These are phyloP conservation scores for Sclerotinia nivalis DNA, from an alignment of 2,329 filamentous ascomycete species.

Conservation along the genomic window DNA sequence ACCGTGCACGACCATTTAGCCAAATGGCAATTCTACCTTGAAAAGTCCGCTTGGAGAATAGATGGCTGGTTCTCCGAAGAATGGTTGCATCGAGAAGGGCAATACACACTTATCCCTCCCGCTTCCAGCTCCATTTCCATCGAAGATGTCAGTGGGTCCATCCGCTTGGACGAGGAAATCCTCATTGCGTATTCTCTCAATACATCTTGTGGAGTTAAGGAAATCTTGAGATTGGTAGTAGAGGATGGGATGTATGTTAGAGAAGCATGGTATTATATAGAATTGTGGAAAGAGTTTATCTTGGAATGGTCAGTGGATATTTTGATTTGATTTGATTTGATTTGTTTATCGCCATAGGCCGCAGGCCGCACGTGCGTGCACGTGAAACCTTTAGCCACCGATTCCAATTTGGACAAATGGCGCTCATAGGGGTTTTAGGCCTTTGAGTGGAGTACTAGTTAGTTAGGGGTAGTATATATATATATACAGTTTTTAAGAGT, in stretches of 20 bases:
- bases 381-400: too few species aligned
- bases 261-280: slow-evolving; percentile 1
- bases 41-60: not conserved
- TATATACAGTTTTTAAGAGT: too few species aligned
- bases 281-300: not conserved
- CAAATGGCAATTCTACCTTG: not conserved
- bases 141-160: not conserved
- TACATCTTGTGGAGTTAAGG: not conserved
- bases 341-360: too few species aligned
- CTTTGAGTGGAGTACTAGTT: too few species aligned
- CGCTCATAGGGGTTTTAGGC: too few species aligned
- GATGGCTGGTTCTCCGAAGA: not conserved
- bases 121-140: not conserved
- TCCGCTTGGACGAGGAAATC: not conserved
- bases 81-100: not conserved
- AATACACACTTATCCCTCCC: not conserved
- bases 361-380: too few species aligned
- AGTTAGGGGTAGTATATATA: too few species aligned
- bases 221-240: not conserved
- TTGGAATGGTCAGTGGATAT: not conserved
- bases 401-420: too few species aligned
- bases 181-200: not conserved
- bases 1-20: not conserved
- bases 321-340: too few species aligned
- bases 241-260: not conserved